These are phyloP conservation scores for Leptodermis oblonga DNA, from an alignment of 257 asterid species.

Conservation along the genomic window DNA sequence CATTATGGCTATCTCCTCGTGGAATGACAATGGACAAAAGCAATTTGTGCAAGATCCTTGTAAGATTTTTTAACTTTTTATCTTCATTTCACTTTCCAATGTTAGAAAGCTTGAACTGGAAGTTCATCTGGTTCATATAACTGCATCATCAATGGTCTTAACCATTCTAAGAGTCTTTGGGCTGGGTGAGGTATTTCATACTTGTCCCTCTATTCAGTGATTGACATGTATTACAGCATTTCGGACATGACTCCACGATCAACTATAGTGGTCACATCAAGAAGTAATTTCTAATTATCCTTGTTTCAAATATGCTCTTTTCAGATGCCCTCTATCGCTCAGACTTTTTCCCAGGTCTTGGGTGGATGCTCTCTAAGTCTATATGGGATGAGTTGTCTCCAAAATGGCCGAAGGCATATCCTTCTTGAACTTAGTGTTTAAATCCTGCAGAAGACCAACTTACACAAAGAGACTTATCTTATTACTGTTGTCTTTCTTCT, in stretches of 20 bases:
- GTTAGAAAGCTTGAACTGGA: not conserved
- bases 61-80: conserved; percentile 35
- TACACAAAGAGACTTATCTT: not conserved
- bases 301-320: conserved; percentile 17
- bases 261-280: too few species aligned
- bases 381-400: conserved; percentile 97
- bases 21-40: conserved; percentile 99
- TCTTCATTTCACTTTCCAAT: not conserved
- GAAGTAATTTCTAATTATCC: not conserved
- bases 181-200: not conserved
- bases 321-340: conserved; percentile 96
- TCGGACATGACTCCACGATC: not conserved
- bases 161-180: not conserved
- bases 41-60: conserved; percentile 95
- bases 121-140: not conserved
- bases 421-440: conserved; percentile 31
- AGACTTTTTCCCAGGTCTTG: conserved; percentile 99
- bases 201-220: not conserved
- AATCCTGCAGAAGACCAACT: not conserved
- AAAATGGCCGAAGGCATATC: conserved; percentile 99
- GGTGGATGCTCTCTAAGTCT: conserved; percentile 95
- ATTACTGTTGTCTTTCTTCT: not conserved
- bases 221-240: not conserved
- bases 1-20: conserved; percentile 93
- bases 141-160: not conserved